A percentile compares a stretch with the other conserved stretches of the same genome.
These are phyloP conservation scores for Helotiales sp. DNA, from an alignment of 2,329 filamentous ascomycete species.

Conservation along the genomic window DNA sequence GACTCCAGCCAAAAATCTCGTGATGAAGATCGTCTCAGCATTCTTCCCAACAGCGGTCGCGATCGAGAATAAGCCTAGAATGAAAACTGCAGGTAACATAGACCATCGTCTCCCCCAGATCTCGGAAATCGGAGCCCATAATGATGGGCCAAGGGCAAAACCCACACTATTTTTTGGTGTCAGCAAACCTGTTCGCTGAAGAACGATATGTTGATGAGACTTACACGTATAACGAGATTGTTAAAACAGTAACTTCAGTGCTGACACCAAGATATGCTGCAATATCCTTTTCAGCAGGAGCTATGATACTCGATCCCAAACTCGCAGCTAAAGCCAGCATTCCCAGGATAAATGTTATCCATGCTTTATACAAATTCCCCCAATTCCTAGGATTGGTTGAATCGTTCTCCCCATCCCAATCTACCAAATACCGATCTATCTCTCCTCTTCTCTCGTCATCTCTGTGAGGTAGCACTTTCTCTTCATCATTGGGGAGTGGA, in stretches of 20 bases:
- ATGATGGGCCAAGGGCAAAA: constrained; percentile 48
- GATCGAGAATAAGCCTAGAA: constrained; percentile 62
- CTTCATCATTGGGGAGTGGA: constrained; percentile 17
- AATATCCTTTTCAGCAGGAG: constrained; percentile 46
- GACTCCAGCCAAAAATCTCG: constrained; percentile 65
- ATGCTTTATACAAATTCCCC: constrained; percentile 43
- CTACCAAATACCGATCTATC: constrained; percentile 75
- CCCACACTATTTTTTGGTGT: constrained; percentile 35
- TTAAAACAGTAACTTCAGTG: constrained; percentile 44
- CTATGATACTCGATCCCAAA: constrained; percentile 50
- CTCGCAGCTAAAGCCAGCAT: constrained; percentile 51
- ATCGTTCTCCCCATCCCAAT: constrained; percentile 42
- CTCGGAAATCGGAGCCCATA: constrained; percentile 67
- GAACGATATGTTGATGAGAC: constrained; percentile 4
- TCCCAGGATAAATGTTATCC: constrained; percentile 48
- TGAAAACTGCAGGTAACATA: constrained; percentile 57
- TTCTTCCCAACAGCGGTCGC: constrained; percentile 57
- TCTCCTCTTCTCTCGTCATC: background rate
- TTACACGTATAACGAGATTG: constrained; percentile 47
- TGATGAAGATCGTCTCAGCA: constrained; percentile 59
- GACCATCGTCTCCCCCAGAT: constrained; percentile 60
- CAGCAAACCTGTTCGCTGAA: background rate
- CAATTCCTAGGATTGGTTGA: constrained; percentile 49
- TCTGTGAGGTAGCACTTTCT: constrained; percentile 3
- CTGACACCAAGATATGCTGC: constrained; percentile 43